A percentile compares a stretch with the other conserved stretches of the same genome.
Conservation (phyloP, 2,329 filamentous ascomycete species). For the Plectosphaerella cucumerina region DNA sequence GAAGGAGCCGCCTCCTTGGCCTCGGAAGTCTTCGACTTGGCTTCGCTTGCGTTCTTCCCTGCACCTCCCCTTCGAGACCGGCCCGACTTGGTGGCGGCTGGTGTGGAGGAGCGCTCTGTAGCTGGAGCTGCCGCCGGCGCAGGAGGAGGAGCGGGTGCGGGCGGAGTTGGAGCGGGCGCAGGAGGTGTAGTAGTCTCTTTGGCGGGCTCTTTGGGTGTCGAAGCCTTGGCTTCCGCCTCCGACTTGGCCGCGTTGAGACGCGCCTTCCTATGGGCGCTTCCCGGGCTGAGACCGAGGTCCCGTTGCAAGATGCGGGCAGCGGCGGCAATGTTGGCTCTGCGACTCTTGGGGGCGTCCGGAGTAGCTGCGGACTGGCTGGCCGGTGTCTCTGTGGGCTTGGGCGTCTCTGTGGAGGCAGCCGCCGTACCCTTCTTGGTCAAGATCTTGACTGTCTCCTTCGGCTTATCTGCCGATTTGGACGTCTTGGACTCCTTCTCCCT, state of each 20-base stretch:
- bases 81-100: conserved; percentile 11
- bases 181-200: conserved; percentile 16
- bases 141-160: conserved; percentile 7
- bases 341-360: conserved; percentile 45
- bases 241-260: conserved; percentile 55
- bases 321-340: conserved; percentile 56
- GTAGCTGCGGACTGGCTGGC: conserved; percentile 30
- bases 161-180: conserved; percentile 10
- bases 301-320: conserved; percentile 63
- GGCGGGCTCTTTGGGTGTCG: conserved; percentile 25
- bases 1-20: conserved; percentile 19
- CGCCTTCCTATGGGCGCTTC: conserved; percentile 57
- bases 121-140: neutral
- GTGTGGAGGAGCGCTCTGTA: conserved; percentile 5
- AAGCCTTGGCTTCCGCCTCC: conserved; percentile 40
- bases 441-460: conserved; percentile 60
- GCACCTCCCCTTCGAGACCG: conserved; percentile 22
- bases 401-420: conserved; percentile 40
- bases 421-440: conserved; percentile 47
- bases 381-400: conserved; percentile 39
- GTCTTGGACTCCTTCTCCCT: conserved; percentile 57
- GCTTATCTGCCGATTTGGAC: conserved; percentile 44
- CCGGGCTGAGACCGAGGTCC: conserved; percentile 61
- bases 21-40: conserved; percentile 31
- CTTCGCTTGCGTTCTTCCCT: conserved; percentile 27